Percentiles rank a stretch among this genome's conserved stretches.
Evolutionary conservation across 2,329 filamentous ascomycete species (phyloP).

Genomic region (Neopestalotiopsis sp.): DNA sequence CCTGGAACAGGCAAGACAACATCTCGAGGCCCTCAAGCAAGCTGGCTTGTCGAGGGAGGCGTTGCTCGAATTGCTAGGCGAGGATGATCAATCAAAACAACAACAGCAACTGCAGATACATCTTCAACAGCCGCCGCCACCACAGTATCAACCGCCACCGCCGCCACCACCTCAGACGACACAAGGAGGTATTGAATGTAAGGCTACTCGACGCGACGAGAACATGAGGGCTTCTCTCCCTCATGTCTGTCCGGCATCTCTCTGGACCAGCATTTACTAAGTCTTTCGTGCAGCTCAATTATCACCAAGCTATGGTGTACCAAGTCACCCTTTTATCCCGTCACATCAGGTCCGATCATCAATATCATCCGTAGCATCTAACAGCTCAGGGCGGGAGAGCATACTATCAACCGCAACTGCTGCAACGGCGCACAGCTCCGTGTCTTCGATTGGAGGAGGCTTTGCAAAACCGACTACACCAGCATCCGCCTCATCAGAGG

Average conservation of each 20-base stretch:
- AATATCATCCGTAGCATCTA: conserved; percentile 36
- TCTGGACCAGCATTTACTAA: background rate
- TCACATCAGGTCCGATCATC: conserved; percentile 35
- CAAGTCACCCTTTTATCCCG: conserved; percentile 32
- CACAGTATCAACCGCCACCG: conserved; percentile 22
- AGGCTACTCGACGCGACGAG: conserved; percentile 9
- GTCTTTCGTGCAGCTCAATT: conserved; percentile 18
- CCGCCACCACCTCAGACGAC: conserved; percentile 23
- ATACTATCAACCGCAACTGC: conserved; percentile 37
- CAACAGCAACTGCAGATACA: conserved; percentile 20
- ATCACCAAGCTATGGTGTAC: conserved; percentile 27
- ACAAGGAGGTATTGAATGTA: conserved; percentile 29
- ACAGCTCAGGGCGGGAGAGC: conserved; percentile 38
- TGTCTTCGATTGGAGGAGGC: conserved; percentile 30
- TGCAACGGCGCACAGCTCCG: conserved; percentile 35
- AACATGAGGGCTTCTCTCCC: background rate
- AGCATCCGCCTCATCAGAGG: conserved; percentile 27
- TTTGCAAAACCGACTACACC: conserved; percentile 22
- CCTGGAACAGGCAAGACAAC: conserved; percentile 37
- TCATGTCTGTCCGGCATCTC: background rate
- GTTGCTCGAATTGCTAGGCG: conserved; percentile 34
- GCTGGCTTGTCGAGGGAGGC: conserved; percentile 38
- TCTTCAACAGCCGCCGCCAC: conserved; percentile 19
- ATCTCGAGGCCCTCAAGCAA: conserved; percentile 40
- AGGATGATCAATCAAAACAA: conserved; percentile 26